Conservation (phyloP, 805 yeast genomes). For the Hanseniaspora jakobsenii region DNA sequence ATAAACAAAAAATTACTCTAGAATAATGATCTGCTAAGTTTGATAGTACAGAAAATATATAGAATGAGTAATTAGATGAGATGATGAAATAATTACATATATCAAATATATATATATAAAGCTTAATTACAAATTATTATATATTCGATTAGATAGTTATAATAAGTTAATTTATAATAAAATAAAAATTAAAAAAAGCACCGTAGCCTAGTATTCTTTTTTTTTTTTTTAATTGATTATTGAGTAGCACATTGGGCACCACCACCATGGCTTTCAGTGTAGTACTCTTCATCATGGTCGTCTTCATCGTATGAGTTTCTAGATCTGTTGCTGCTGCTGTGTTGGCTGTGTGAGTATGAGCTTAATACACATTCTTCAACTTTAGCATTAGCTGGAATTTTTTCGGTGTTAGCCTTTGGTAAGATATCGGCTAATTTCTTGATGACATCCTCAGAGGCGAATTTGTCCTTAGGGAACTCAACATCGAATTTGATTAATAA, state of each 20-base stretch:
- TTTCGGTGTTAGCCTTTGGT: slow-evolving; percentile 57
- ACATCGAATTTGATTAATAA: slow-evolving; percentile 74
- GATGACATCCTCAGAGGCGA: slow-evolving; percentile 63
- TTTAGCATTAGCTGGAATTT: slow-evolving; percentile 57
- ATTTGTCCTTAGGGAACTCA: slow-evolving; percentile 72
- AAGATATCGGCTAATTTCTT: slow-evolving; percentile 60
- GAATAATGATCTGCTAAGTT: no score
- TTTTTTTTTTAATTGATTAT: no score
- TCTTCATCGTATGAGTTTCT: slow-evolving; percentile 38
- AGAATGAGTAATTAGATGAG: no score
- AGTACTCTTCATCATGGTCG: slow-evolving; percentile 39
- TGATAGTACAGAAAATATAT: no score
- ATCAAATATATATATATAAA: no score
- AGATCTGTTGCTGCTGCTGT: slow-evolving; percentile 33
- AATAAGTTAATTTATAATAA: no score
- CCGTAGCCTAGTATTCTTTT: no score
- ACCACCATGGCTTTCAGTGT: slow-evolving; percentile 17
- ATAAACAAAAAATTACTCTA: no score
- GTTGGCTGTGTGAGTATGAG: slow-evolving; percentile 56
- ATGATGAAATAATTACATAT: no score
- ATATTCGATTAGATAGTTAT: no score
- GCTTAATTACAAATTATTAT: no score
- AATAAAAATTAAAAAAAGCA: no score
- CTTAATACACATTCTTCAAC: slow-evolving; percentile 70
- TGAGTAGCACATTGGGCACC: slow-evolving; percentile 77